Evolutionary conservation across 345 rosid species (phyloP), one percentile per base, ranked within the genome.

Genomic region (Citrus reticulata): DNA sequence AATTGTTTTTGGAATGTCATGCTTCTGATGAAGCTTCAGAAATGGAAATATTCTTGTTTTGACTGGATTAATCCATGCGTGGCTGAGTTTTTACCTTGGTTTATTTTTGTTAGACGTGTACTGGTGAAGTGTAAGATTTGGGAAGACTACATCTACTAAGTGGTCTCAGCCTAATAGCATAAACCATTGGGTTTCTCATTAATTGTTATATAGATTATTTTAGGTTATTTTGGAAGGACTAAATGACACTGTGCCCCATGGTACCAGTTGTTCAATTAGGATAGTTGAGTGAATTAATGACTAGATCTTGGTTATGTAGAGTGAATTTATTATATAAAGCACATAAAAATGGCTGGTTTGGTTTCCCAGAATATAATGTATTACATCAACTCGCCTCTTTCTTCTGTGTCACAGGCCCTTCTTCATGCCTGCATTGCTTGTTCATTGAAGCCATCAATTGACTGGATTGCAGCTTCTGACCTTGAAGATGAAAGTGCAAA

Each of bases 381-480:
- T 58, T 7, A 22, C 27, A 57, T 66, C 40, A 68, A 72, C 68
- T 72, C 62, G 54, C 69, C 39, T 73, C 27, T 42, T 70, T 68
- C 35, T 62, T 72, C 59, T 76, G n/a, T 74, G 35, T 71, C 62
- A 72, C 87, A 95, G 99, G 98, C 99, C 81, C 97, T 95, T 84
- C 84, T 95, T 80, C 99, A 95, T 88, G 97, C 99, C 51, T 95
- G 96, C 81, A 90, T 95, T 85, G 92, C 97, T 39, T 95, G 97
- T 81, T 90, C 93, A 80, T 81, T 86, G 82, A 93, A 93, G 88
- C 98, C 97, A 75, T 75, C 89, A 19, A 86, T 93, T 62, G 95
- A 91, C 73, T 95, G 98, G 99, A 90, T 95, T 86, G 94, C 98
- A 81, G 98, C 99, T 79, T 92, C 97, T 86, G 99, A 95, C 86